Evolutionary conservation across 1,284 basidiomycete species (phyloP), one percentile per base, ranked within the genome.

Genomic region (Chalciporus sp.): DNA sequence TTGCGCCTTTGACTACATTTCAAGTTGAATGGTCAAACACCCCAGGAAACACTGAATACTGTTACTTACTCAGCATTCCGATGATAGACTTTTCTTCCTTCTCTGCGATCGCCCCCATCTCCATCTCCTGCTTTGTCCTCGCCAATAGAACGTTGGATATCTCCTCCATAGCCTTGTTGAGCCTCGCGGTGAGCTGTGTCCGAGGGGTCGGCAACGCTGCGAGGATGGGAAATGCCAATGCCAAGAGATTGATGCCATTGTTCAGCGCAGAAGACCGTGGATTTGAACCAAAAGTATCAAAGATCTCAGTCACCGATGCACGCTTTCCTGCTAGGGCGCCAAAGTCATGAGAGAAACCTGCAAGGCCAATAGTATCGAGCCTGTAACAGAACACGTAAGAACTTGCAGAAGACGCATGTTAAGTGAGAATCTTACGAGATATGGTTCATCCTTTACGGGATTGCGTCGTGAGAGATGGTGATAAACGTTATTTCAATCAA

Each of bases 331-430:
- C 74, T 14, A 84, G 69, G 1, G 78, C 70, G 16, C 75, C 74
- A 60, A 85, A 84, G 61, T 83, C 76, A 61, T 83, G 81, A 0
- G 78, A 78, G 60, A 85, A 85, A 1, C 83, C 81, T 4, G 81
- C 81, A 33, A 46, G 82, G 79, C 23, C 83, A 26, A 48, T 52
- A 12, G 51, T 46, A 11, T 56, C 55, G 10, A 62, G 48, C 11
- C 58, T 55, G 12, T 78, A 51, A 83, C 69, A 3, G 73, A 75
- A 1, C 14, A 47, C 12, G 9, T 51, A 9, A 17, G n/a, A 17
- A 3, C n/a, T 83, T 14, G 31, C 53, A 7, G 17, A 14, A 35
- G n/a, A 45, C 12, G 12, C 14, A 1, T 11, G 11, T 12, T n/a
- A n/a, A 28, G 7, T 4, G 6, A 20, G 14, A 33, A 16, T 1